A percentile compares a stretch with the other conserved stretches of the same genome.
These are phyloP conservation scores for Sarocladium strictum DNA, from an alignment of 2,329 filamentous ascomycete genomes.

Conservation along the genomic window DNA sequence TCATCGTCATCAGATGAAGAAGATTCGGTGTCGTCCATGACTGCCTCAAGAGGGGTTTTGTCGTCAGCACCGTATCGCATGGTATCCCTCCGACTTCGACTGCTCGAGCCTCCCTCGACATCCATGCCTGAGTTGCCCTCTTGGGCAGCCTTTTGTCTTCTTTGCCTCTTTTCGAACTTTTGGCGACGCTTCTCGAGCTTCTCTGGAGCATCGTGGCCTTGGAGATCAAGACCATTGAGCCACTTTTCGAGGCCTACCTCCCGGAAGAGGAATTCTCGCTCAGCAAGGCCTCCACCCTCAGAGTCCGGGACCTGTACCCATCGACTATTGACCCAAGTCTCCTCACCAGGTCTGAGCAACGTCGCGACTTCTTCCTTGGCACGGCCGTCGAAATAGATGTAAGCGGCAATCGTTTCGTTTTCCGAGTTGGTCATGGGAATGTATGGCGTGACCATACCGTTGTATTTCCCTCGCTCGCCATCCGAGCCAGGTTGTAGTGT, in stretches of 20 bases:
- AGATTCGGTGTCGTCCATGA: conserved; percentile 64
- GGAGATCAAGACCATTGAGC: conserved; percentile 93
- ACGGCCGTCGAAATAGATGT: conserved; percentile 97
- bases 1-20: conserved; percentile 77
- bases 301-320: conserved; percentile 93
- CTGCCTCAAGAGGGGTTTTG: conserved; percentile 65
- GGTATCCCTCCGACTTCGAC: conserved; percentile 41
- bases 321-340: conserved; percentile 97
- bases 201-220: conserved; percentile 84
- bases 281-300: conserved; percentile 89
- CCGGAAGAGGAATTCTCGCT: conserved; percentile 94
- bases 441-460: conserved; percentile 70
- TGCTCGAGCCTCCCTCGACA: conserved; percentile 36
- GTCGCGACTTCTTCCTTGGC: conserved; percentile 97
- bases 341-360: conserved; percentile 82
- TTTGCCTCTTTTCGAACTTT: conserved; percentile 66
- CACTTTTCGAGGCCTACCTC: conserved; percentile 94
- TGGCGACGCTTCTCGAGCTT: conserved; percentile 83
- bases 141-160: conserved; percentile 49
- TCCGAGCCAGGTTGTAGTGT: conserved; percentile 51
- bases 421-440: conserved; percentile 86
- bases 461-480: conserved; percentile 39
- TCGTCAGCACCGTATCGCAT: conserved; percentile 77
- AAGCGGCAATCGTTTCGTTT: conserved; percentile 96
- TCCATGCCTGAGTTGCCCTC: conserved; percentile 29